Evolutionary conservation across 805 yeast species (phyloP), one percentile per base, ranked within the genome.

Genomic region (Metschnikowia anglica): DNA sequence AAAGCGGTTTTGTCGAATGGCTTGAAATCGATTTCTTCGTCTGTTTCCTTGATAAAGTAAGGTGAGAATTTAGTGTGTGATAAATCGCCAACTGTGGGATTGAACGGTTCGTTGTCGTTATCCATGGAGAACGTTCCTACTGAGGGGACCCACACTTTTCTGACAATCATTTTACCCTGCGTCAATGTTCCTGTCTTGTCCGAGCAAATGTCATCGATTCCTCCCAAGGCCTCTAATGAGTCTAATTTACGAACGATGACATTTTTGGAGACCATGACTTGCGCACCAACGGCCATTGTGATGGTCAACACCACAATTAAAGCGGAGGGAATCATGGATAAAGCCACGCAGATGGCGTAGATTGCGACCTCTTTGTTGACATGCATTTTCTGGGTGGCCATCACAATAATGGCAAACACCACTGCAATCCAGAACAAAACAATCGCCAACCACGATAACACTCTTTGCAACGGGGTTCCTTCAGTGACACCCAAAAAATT

Each of bases 131-230:
- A 74, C 11, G 81, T 72, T 12, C 90, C 89, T 30, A 71, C 68
- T 5, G 72, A 65, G 7, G 89, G 88, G 33, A 85, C 58, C 87
- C 88, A 85, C 15, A 75, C 81, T 47, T 77, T 74, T 48, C 76
- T 79, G n/a, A 80, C 79, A 55, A 85, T 72, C 93, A 85, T 85
- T 51, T 81, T 81, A 41, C 91, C 91, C 52, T 82, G 85, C 4
- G 93, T 85, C 46, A 85, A 71, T 29, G 93, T 85, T 48, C 93
- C 93, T 7, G 93, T 85, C 57, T 85, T 85, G 65, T 85, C 93
- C 1, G 90, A 85, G 59, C 91, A 85, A 50, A 85, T 82, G 52
- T 83, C 88, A 52, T 83, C 81, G 43, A 85, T 83, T 15, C 88
- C 83, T 18, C 93, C 93, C 34, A 85, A 68, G 30, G 87, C 88